Base-by-base conservation (phyloP, 139 green algal species). In the Pleodorina starrii region DNA sequence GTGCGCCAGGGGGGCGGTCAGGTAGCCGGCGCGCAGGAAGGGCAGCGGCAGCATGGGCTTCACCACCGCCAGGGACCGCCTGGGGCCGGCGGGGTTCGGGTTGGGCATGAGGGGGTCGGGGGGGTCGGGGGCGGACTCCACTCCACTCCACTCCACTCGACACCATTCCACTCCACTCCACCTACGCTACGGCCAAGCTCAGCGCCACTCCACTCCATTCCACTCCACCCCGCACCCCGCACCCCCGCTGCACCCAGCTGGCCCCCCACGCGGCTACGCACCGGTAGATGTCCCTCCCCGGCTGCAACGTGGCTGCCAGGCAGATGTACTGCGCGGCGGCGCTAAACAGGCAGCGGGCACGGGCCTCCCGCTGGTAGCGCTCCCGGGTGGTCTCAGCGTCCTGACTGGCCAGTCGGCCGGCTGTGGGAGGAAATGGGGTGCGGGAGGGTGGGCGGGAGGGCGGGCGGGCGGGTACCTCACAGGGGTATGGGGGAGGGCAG, bases 281-380 rank as follows among this genome's bases (percentile, higher is more conserved):
- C 23, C 80, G 81, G 84, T 97, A 97, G 42, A 97, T 93, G 25
- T 94, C 92, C 44, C 94, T 94, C 9, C 77, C 32, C 21, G 84
- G 85, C 89, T 96, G 92, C 80, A 97, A 90, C 0, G 93, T 95
- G 42, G 92, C 93, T 1, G 96, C 93, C 25, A 98, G 89, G 80
- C 84, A 89, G 40, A 98, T 97, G 92, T 98, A 97, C 92, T 97
- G 95, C 25, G 94, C 95, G 0, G 95, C 93, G 23, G 91, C 75
- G 1, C 71, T 80, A 87, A 97, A 96, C 5, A 94, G 90, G 1
- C 77, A 85, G 25, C 90, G 83, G 12, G 94, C 80, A 0, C 89
- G 86, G 1, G 90, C 46, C 90, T 96, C 92, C 29, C 81, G 85
- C 19, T 71, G 29, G 74, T 54, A 4, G 9, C 63, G 82, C 51